Evolutionary conservation across 2,329 filamentous ascomycete genomes (phyloP).

Genomic region (Fusarium haematococcum): DNA sequence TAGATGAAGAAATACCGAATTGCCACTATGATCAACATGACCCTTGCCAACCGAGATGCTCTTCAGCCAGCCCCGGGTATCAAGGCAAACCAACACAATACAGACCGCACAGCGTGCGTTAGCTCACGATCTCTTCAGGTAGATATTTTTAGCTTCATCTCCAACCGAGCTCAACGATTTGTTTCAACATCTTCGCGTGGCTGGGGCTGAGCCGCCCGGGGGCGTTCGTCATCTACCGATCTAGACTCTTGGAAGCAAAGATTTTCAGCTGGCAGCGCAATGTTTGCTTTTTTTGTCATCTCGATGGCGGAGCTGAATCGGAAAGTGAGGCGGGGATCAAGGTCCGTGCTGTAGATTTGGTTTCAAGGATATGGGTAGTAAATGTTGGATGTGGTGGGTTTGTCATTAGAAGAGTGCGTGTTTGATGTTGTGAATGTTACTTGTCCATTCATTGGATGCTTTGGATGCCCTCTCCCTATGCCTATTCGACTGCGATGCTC

Average conservation of each 20-base stretch:
- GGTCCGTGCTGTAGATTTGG: not conserved
- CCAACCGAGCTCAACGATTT: not conserved
- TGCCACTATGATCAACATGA: not conserved
- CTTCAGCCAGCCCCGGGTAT: not conserved
- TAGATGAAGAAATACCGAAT: not conserved
- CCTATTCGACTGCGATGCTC: not conserved
- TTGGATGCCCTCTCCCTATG: not conserved
- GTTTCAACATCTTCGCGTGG: not conserved
- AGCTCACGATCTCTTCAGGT: not conserved
- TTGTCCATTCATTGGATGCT: not conserved
- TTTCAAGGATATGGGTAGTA: too few relatives aligned
- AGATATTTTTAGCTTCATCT: not conserved
- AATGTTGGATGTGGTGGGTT: not conserved
- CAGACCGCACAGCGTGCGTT: not conserved
- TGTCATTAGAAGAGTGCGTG: not conserved
- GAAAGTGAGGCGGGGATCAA: slow-evolving; percentile 1
- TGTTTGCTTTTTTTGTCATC: not conserved
- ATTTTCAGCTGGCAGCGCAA: not conserved
- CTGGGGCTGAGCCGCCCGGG: not conserved
- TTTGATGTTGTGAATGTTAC: not conserved
- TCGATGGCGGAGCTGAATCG: not conserved
- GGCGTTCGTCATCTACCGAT: not conserved
- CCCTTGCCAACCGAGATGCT: not conserved
- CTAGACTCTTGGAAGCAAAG: not conserved
- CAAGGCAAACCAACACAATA: not conserved